Base-by-base conservation (phyloP, 2,329 filamentous ascomycete species). In the Ascochyta lentis region DNA sequence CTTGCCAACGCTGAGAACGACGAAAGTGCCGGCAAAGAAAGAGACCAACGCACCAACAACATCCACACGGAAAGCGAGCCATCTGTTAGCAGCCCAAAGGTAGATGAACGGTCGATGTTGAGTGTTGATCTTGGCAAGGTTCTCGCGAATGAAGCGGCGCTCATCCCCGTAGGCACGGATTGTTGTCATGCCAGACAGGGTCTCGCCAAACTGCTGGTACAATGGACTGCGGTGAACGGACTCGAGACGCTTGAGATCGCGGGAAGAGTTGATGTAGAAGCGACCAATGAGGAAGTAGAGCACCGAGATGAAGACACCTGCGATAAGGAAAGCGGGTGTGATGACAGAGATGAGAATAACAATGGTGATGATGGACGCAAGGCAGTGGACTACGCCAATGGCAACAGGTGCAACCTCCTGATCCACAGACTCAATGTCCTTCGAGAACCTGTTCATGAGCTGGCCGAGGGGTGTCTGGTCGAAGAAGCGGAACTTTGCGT, bases 161-260 rank as follows among this genome's bases (percentile, higher is more conserved):
- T 97, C 92, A 66, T 97, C 94, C 33, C 94, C 92, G 68, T 98
- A 99, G 1, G 95, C 95, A 69, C 96, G 89, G 65, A 99, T 99
- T 0, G 95, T 99, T 3, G 94, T 96, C 76, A 99, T 95, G 26
- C 95, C 95, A 46, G 88, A 91, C 16, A 99, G 79, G 0, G 96
- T 98, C 79, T 99, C 95, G 60, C 95, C 94, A 65, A 99, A 99
- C 66, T 98, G 95, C 76, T 99, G 95, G 79, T 97, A 99, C 6
- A 99, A 81, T 1, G 95, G 95, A 74, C 93, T 98, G 70, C 94
- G 86, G 74, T 97, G 91, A 1, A 98, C 88, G 6, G 94, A 96
- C 75, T 99, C 96, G 6, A 99, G 81, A 44, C 95, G 88, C 81
- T 99, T 99, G 51, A 99, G 83, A 71, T 98, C 95, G 61, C 94